Evolutionary conservation across 345 rosid genomes (phyloP).

Genomic region (Erucastrum elatum): DNA sequence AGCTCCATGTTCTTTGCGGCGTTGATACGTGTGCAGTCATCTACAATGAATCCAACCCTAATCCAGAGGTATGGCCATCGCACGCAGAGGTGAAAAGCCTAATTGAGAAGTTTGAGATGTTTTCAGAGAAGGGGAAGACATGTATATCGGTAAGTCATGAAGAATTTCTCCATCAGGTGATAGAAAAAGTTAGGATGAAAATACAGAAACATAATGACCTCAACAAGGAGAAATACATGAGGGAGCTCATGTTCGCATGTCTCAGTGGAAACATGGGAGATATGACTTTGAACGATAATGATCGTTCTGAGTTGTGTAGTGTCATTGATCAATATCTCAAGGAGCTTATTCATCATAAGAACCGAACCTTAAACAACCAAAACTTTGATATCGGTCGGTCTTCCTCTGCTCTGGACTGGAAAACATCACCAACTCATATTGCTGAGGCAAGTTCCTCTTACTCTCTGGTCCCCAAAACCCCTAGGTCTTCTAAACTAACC

Average conservation of each 20-base stretch:
- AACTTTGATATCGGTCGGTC: neutral
- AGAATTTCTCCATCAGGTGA: neutral
- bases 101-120: neutral
- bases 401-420: conserved; percentile 6
- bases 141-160: neutral
- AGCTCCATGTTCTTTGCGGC: neutral
- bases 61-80: neutral
- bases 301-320: neutral
- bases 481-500: neutral
- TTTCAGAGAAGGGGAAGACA: neutral
- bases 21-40: conserved; percentile 7
- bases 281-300: neutral
- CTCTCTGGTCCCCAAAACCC: neutral
- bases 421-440: neutral
- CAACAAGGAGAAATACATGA: neutral
- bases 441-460: neutral
- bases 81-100: neutral
- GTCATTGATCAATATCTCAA: neutral
- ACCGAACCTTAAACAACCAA: neutral
- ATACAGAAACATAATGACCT: neutral
- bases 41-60: neutral
- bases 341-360: neutral
- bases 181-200: neutral
- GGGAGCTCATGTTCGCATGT: neutral
- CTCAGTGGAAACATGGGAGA: neutral